These are phyloP conservation scores for Kwoniella shivajii DNA, from an alignment of 1,284 basidiomycete species.

Conservation along the genomic window DNA sequence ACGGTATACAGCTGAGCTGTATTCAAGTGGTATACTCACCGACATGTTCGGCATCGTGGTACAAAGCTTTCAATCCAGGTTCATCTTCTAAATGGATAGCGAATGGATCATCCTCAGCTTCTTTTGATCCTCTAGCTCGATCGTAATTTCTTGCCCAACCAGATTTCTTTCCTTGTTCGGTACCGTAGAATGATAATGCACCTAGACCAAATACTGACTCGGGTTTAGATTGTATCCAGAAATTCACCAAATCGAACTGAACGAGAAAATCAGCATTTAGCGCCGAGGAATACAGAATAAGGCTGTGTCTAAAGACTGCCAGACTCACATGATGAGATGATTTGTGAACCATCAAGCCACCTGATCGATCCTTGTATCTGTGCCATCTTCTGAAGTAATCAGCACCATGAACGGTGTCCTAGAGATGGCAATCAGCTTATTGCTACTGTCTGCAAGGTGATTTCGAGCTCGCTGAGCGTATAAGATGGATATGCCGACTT, in stretches of 20 bases:
- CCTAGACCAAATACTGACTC: constrained; percentile 61
- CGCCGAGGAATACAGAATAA: too few species aligned
- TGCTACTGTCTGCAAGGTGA: background rate
- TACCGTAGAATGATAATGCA: constrained; percentile 60
- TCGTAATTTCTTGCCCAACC: constrained; percentile 61
- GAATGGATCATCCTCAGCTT: constrained; percentile 59
- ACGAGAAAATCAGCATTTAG: background rate
- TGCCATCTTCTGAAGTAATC: constrained; percentile 64
- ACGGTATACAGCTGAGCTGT: too few species aligned
- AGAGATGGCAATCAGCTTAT: background rate
- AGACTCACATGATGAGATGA: constrained; percentile 58
- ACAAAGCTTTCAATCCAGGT: constrained; percentile 57
- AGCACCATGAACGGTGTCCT: constrained; percentile 60
- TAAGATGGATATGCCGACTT: constrained; percentile 37
- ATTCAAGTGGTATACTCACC: constrained; percentile 53
- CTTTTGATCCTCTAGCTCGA: constrained; percentile 56
- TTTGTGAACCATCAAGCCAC: constrained; percentile 62
- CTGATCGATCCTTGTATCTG: constrained; percentile 59
- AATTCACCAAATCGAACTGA: constrained; percentile 57
- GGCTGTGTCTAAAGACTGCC: too few species aligned
- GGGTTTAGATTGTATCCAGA: constrained; percentile 62
- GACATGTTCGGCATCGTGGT: constrained; percentile 55
- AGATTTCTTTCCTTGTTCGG: constrained; percentile 57
- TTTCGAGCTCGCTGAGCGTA: background rate
- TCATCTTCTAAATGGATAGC: constrained; percentile 60